Conservation (phyloP, 192 early-diverging fungal genomes). For the Rhizoclosmatium sp. region DNA sequence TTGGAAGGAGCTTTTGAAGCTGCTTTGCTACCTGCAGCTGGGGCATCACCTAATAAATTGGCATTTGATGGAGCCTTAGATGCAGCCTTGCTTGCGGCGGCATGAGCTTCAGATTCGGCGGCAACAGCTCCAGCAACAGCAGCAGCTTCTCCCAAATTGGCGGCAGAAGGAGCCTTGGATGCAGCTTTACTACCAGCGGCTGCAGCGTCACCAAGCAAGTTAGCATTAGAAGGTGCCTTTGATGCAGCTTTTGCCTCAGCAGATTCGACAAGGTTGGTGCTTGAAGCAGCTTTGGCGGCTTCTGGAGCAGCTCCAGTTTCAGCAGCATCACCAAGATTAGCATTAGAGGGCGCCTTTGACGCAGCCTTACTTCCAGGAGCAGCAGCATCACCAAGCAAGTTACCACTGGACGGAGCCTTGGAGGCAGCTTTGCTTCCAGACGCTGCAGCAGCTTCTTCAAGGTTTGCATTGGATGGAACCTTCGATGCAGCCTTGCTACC, state of each 20-base stretch:
- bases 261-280: neutral
- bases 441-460: neutral
- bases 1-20: neutral
- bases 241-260: neutral
- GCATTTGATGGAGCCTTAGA: neutral
- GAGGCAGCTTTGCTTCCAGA: neutral
- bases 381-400: neutral
- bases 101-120: constrained; percentile 4
- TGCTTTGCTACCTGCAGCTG: neutral
- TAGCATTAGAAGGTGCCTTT: neutral
- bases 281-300: neutral
- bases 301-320: neutral
- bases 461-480: neutral
- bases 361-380: neutral
- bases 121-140: neutral
- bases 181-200: neutral
- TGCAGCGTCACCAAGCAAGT: neutral
- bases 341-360: neutral
- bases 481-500: no score
- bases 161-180: neutral
- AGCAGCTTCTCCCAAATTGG: neutral
- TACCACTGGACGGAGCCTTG: neutral
- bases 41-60: neutral
- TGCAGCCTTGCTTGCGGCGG: neutral
- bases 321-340: neutral